A percentile compares a stretch with the other conserved stretches of the same genome.
These are phyloP conservation scores for Myochromella boudieri DNA, from an alignment of 768 basidiomycete genomes.

Conservation along the genomic window DNA sequence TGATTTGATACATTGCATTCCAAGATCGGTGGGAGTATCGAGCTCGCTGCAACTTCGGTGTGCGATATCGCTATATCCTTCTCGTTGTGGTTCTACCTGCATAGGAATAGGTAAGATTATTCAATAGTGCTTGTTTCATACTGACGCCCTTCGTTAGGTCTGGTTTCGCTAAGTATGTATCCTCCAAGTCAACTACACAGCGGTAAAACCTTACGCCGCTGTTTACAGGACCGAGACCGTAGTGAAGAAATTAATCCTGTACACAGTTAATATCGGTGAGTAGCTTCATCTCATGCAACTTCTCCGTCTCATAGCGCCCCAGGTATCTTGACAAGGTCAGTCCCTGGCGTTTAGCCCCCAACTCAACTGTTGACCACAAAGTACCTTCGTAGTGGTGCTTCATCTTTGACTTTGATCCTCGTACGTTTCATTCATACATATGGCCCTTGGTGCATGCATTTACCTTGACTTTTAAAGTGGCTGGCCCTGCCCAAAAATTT, in stretches of 20 bases:
- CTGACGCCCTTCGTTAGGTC: neutral
- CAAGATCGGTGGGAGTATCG: slow-evolving; percentile 12
- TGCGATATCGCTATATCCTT: slow-evolving; percentile 12
- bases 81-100: slow-evolving; percentile 8
- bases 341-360: too few species aligned
- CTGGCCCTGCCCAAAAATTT: slow-evolving; percentile 12
- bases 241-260: slow-evolving; percentile 11
- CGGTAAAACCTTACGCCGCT: too few species aligned
- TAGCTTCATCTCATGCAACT: too few species aligned
- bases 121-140: neutral
- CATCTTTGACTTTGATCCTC: slow-evolving; percentile 10
- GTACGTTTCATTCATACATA: neutral
- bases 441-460: neutral
- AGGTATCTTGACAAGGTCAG: slow-evolving; percentile 14
- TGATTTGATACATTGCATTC: neutral
- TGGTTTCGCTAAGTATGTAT: slow-evolving; percentile 8
- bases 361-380: neutral
- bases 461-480: neutral
- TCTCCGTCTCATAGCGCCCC: too few species aligned
- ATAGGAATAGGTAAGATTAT: slow-evolving; percentile 4
- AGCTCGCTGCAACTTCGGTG: slow-evolving; percentile 11
- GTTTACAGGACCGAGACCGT: slow-evolving; percentile 7
- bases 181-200: too few species aligned
- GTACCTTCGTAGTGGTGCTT: slow-evolving; percentile 4
- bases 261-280: slow-evolving; percentile 13